These are phyloP conservation scores for Prototheca wickerhamii DNA, from an alignment of 163 green algal species.

Conservation along the genomic window DNA sequence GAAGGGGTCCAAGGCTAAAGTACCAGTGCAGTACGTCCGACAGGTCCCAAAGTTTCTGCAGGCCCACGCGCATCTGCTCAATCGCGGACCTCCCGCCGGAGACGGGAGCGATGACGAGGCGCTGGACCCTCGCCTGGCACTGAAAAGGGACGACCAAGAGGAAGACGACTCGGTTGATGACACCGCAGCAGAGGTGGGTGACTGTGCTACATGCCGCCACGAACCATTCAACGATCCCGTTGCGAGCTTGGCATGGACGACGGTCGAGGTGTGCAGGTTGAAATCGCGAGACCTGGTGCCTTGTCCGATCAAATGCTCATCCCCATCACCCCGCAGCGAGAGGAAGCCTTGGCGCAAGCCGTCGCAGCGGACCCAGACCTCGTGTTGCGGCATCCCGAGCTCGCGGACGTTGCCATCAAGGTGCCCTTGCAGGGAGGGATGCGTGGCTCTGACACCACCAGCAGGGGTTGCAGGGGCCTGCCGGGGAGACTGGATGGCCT, in stretches of 20 bases:
- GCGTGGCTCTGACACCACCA: too few relatives aligned
- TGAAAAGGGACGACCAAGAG: conserved; percentile 15
- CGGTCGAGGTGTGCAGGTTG: neutral
- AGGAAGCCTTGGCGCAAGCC: conserved; percentile 61
- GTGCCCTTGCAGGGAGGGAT: conserved; percentile 1
- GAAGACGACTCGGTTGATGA: conserved; percentile 27
- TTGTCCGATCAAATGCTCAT: too few relatives aligned
- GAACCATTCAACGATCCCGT: too few relatives aligned
- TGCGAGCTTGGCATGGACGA: neutral
- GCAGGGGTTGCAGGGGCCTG: too few relatives aligned
- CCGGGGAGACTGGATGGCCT: too few relatives aligned
- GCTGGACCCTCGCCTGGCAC: conserved; percentile 10
- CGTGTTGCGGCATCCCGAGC: conserved; percentile 39
- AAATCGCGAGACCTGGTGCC: neutral
- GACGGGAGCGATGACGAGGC: conserved; percentile 25
- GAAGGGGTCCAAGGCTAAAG: neutral
- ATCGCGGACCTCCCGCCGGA: conserved; percentile 3
- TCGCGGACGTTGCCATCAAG: conserved; percentile 42
- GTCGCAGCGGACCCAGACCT: conserved; percentile 69
- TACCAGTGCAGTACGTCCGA: conserved; percentile 5
- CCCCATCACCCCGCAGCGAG: too few relatives aligned
- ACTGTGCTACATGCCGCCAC: neutral
- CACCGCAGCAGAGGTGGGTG: conserved; percentile 27
- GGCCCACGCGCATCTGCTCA: conserved; percentile 53
- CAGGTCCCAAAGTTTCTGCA: conserved; percentile 67